Base-by-base conservation (phyloP, 768 basidiomycete species). In the Amyloporia xantha region DNA sequence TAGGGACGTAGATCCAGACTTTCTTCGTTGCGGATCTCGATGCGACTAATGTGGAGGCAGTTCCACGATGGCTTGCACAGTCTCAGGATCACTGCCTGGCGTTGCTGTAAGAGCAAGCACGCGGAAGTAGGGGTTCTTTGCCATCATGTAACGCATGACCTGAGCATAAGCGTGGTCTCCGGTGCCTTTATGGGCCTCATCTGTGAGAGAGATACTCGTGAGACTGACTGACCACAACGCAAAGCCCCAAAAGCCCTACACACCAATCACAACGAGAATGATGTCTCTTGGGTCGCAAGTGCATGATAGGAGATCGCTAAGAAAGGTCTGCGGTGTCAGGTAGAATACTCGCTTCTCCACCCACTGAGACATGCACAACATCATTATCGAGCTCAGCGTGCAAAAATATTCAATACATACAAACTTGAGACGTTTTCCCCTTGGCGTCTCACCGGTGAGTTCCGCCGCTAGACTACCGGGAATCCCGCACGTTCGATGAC, bases 51-150 rank as follows among this genome's bases (percentile, higher is more conserved):
- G 60, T 98, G 96, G 10, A 99, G 70, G 15, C 84, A 82, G 62
- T 98, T 91, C n/a, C 17, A 98, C 79, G 28, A 99, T 81, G 4
- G 68, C 71, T 65, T 99, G 96, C 2, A 98, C 84, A n/a, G 83
- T 82, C 28, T 92, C 89, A 1, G 85, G 81, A 38, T 78, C 86
- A 53, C 82, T 71, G 37, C 93, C 95, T 11, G 96, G 96, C 5
- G 96, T 99, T 2, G 96, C 96, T 4, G 92, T 98, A 19, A 99
- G 75, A 2, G 96, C 96, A 19, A 99, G 72, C 7, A 98, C 72
- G 13, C 96, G 83, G 61, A 95, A 94, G 65, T 93, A 78, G 0
- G 92, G 92, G 59, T 98, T 97, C 67, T 89, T 91, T 1, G 90
- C 82, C 85, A 93, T 96, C 57, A 99, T 74, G 57, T 76, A 91